Percentiles rank a stretch among this genome's conserved stretches.
Evolutionary conservation across 805 yeast species (phyloP).

Genomic region (Schwanniomyces pseudopolymorphus): DNA sequence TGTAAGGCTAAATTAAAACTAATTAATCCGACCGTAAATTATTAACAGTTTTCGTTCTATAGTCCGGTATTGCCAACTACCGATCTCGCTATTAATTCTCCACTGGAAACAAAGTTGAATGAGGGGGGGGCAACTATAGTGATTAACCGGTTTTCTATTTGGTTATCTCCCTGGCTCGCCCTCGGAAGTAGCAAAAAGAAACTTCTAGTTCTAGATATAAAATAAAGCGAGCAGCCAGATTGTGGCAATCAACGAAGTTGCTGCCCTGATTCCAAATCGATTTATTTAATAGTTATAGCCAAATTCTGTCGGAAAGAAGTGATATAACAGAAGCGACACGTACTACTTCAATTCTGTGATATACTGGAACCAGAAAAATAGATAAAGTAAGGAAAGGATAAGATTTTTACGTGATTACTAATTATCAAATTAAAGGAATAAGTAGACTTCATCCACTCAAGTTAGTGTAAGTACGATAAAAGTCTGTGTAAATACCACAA

Average conservation of each 20-base stretch:
- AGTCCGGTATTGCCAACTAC: background rate
- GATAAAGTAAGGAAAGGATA: background rate
- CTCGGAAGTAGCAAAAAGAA: background rate
- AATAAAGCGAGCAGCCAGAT: constrained; percentile 1
- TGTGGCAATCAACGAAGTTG: background rate
- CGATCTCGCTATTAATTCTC: background rate
- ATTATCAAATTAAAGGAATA: background rate
- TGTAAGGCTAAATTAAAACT: background rate
- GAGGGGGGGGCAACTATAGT: background rate
- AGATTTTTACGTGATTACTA: constrained; percentile 1
- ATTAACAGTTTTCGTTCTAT: background rate
- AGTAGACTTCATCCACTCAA: background rate
- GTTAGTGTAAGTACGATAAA: background rate
- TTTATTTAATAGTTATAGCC: background rate
- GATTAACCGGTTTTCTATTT: background rate
- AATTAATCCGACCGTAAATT: background rate
- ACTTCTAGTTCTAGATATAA: background rate
- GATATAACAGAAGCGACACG: background rate
- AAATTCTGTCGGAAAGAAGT: background rate
- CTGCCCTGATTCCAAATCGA: background rate
- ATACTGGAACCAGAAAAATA: background rate
- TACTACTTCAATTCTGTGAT: background rate
- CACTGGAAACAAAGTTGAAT: background rate
- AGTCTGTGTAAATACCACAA: no score
- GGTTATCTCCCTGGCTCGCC: background rate